Base-by-base conservation (phyloP, 176 grass and related monocot species). In the Phoenix roebelenii region DNA sequence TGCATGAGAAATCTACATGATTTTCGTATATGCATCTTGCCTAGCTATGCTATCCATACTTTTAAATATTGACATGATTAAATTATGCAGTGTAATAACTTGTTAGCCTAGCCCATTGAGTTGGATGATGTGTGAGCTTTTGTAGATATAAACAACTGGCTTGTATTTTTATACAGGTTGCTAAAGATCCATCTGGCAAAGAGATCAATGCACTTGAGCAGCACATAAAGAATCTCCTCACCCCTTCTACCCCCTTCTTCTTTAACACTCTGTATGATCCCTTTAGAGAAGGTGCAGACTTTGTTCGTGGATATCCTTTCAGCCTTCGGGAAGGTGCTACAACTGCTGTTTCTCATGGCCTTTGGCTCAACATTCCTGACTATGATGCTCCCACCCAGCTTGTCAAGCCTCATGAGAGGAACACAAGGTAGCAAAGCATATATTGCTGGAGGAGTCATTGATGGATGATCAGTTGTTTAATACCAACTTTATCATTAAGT, bases 181-280 rank as follows among this genome's bases (percentile, higher is more conserved):
- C 79, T 17, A 82, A 82, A 55, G 73, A 82, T 66, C 79, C 79
- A 60, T 66, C 72, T 18, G 79, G 79, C 16, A 76, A 76, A 51
- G 23, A 82, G 54, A 82, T 82, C 54, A 82, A 82, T 66, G 79
- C 79, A 7, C 72, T 82, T 18, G 67, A 82, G 25, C 79, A 82
- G 59, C 79, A 82, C 72, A 82, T 82, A 49, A 71, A 82, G 67
- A 82, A 82, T 54, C 67, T 76, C 16, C 60, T 82, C 18, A 15
- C 60, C 67, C 72, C 79, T 22, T 76, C 79, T 1, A 82, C 79
- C 22, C 79, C 79, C 9, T 75, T 71, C 60, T 82, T 82, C 67
- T 82, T 82, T 60, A 82, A 82, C 67, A 82, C 79, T 32, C 26
- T 82, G 66, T 82, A 82, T 5, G 79, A 82, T 69, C 79, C 79